A percentile compares a stretch with the other conserved stretches of the same genome.
Evolutionary conservation across 2,329 filamentous ascomycete genomes (phyloP).

Genomic region (Waltergamsia citrina): DNA sequence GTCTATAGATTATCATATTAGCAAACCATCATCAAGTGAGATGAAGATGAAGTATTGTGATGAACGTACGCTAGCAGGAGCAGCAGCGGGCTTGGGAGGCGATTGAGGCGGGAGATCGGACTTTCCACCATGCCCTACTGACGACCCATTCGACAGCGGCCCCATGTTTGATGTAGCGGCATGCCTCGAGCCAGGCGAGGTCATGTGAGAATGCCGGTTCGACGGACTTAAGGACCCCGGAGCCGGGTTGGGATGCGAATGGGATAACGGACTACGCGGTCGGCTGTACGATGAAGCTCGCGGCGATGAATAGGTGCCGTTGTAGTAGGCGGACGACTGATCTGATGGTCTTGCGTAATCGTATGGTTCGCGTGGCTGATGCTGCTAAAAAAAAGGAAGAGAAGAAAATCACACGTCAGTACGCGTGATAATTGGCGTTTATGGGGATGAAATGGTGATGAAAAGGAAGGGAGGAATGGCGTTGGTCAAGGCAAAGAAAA

Average conservation of each 20-base stretch:
- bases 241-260: conserved; percentile 35
- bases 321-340: conserved; percentile 35
- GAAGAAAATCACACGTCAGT: no score
- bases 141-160: conserved; percentile 28
- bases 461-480: background rate
- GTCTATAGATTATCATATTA: conserved; percentile 35
- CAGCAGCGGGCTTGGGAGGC: conserved; percentile 26
- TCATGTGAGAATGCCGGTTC: conserved; percentile 27
- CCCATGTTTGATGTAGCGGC: conserved; percentile 25
- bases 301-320: conserved; percentile 39
- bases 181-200: conserved; percentile 39
- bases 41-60: background rate
- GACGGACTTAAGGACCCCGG: conserved; percentile 33
- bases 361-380: conserved; percentile 33
- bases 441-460: background rate
- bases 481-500: conserved; percentile 5
- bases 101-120: conserved; percentile 30
- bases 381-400: conserved; percentile 6
- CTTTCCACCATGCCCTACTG: conserved; percentile 24
- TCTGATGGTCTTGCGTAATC: conserved; percentile 33
- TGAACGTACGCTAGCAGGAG: conserved; percentile 24
- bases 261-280: conserved; percentile 40
- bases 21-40: background rate
- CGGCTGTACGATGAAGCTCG: conserved; percentile 31
- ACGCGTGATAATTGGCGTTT: no score